Evolutionary conservation across 2,329 filamentous ascomycete genomes (phyloP), one percentile per base, ranked within the genome.

Genomic region (Lachnellula subtilissima): DNA sequence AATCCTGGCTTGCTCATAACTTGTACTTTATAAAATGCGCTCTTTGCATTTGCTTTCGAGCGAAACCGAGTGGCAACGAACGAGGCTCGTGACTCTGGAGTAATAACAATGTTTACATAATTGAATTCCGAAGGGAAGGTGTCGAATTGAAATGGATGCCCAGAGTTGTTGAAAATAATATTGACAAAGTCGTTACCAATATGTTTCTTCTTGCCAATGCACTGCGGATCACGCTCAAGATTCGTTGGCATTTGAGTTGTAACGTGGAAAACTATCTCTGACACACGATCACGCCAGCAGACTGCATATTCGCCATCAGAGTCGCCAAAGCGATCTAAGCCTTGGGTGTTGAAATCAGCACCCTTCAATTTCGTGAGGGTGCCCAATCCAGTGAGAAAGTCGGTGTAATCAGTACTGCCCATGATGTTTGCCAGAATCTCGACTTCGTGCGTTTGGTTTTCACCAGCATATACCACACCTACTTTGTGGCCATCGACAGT

Each of bases 101-200:
- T 90, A 67, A 99, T 93, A 65, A 97, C 88, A 66, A 99, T 97
- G 70, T 97, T 91, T 69, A 99, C 91, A 68, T 89, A 96, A 69
- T 97, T 97, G 78, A 99, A 96, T 55, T 93, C 88, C 0, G 91
- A 95, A 0, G 91, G 91, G 65, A 99, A 96, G 0, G 90, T 96
- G 69, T 96, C 84, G 69, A 96, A 96, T 53, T 83, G 81, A 75
- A 96, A 97, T 0, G 89, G 87, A 48, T 86, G 72, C n/a, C 94
- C 93, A 2, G 92, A 97, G 67, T 96, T 91, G 71, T 99, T 99
- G 79, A 95, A 99, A 56, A 99, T 87, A 64, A 99, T 96, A 70
- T 96, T 97, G 69, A 99, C 94, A 71, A 90, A 96, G 72, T 97
- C 94, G 69, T 99, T 99, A 56, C 94, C 94, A 58, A 97, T 94